Base-by-base conservation (phyloP, 257 asterid species). In the Rauvolfia tetraphylla region DNA sequence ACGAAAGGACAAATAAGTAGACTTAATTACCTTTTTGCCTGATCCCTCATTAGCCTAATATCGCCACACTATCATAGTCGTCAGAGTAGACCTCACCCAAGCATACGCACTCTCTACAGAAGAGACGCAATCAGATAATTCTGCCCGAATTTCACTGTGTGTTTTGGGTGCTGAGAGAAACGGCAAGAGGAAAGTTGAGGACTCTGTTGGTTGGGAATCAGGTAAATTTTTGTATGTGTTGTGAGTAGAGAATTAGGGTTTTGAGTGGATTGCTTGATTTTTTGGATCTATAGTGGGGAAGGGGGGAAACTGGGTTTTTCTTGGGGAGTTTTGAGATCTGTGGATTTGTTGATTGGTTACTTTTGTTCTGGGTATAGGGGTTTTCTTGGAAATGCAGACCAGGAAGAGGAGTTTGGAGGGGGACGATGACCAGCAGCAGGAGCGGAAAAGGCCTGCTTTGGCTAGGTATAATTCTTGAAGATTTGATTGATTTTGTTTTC, bases 391-490 rank as follows among this genome's bases (percentile, higher is more conserved):
- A 86, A 95, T 95, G 99, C 96, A 90, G 85, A 92, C 97, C 39
- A 90, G 99, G 88, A 93, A 95, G 87, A 88, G 99, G 89, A 86
- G 83, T 78, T 83, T 90, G 87, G 98, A 95, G 38, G 86, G 88
- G 53, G 90, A 87, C 56, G 96, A 70, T 53, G 95, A 83, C 66
- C 87, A 87, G 80, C 96, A 88, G 81, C 97, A 85, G 7, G 96
- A 85, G 79, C 82, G 88, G 57, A 88, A 86, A 74, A 76, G 92
- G 41, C 90, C 91, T 70, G 92, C 88, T 85, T 77, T 88, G 75
- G 90, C 90, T 77, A 83, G 87, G 89, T 86, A 75, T 33, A 29
- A 33, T 71, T 36, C 15, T 22, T 48, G 66, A 4, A 23, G 0
- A 54, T 78, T 51, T 41, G 38, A 34, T 75, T 70, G 29, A 23